Conservation (phyloP, 2,329 filamentous ascomycete species). For the Fusarium sp. region DNA sequence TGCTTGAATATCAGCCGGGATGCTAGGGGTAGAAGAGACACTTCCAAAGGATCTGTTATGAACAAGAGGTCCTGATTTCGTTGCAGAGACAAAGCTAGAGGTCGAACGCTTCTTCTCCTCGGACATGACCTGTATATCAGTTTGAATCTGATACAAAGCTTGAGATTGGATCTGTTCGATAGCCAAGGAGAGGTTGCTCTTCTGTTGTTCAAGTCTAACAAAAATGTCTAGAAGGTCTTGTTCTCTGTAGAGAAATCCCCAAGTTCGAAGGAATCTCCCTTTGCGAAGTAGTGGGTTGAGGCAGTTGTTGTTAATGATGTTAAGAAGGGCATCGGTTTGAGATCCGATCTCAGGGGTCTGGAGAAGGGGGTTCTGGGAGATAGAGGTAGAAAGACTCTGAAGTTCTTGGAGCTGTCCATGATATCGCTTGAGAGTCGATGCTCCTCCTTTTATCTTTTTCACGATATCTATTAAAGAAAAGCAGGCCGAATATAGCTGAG, state of each 20-base stretch:
- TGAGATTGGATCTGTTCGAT: constrained; percentile 54
- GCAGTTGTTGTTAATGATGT: constrained; percentile 24
- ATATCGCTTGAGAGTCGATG: constrained; percentile 28
- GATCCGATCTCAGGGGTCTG: constrained; percentile 39
- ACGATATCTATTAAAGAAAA: constrained; percentile 35
- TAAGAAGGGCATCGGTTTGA: constrained; percentile 31
- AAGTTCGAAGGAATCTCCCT: background rate
- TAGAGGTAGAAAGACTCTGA: constrained; percentile 29
- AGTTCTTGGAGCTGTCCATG: constrained; percentile 43
- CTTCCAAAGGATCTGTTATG: no score
- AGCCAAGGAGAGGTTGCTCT: constrained; percentile 20
- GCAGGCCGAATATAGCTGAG: constrained; percentile 30
- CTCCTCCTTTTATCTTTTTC: constrained; percentile 45
- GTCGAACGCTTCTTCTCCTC: background rate
- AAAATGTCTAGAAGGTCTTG: constrained; percentile 39
- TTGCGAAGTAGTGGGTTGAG: background rate
- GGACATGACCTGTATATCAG: constrained; percentile 9
- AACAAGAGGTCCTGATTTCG: no score
- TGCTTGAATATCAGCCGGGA: background rate
- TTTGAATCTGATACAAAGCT: constrained; percentile 52
- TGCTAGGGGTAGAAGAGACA: background rate
- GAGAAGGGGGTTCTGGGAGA: constrained; percentile 41
- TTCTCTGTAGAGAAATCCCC: background rate
- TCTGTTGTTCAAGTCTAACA: constrained; percentile 32
- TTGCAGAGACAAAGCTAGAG: no score